These are phyloP conservation scores for Cubamyces lactineus DNA, from an alignment of 768 basidiomycete genomes.

Conservation along the genomic window DNA sequence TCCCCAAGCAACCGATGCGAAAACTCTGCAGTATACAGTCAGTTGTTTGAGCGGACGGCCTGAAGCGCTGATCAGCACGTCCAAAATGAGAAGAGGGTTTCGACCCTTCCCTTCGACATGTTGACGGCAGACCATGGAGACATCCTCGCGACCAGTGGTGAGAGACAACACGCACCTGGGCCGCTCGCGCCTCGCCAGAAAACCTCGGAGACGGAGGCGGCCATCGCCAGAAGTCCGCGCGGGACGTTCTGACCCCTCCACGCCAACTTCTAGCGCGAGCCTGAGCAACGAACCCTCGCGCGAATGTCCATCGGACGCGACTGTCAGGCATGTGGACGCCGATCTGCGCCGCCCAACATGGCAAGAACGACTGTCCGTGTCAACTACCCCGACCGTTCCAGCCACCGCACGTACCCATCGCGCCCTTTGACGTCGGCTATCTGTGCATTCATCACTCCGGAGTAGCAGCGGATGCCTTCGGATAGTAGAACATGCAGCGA, in stretches of 20 bases:
- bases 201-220: not conserved
- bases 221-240: not conserved
- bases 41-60: not conserved
- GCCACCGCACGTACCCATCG: not conserved
- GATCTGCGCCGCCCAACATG: constrained; percentile 13
- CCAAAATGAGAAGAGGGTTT: not conserved
- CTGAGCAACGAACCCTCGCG: constrained; percentile 1
- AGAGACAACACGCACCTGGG: not conserved
- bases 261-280: constrained; percentile 11
- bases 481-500: not conserved
- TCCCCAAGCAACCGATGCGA: too few species aligned
- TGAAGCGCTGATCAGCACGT: not conserved
- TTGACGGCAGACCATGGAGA: not conserved
- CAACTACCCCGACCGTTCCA: not conserved
- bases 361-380: not conserved
- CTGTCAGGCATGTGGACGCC: constrained; percentile 9
- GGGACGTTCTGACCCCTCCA: constrained; percentile 9
- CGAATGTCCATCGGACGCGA: constrained; percentile 1
- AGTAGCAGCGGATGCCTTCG: not conserved
- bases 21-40: too few species aligned
- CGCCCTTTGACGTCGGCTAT: not conserved
- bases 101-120: not conserved
- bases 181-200: not conserved
- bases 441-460: not conserved
- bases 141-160: not conserved